Evolutionary conservation across 352 stramenopile species (phyloP).

Genomic region (Phytophthora melonis): DNA sequence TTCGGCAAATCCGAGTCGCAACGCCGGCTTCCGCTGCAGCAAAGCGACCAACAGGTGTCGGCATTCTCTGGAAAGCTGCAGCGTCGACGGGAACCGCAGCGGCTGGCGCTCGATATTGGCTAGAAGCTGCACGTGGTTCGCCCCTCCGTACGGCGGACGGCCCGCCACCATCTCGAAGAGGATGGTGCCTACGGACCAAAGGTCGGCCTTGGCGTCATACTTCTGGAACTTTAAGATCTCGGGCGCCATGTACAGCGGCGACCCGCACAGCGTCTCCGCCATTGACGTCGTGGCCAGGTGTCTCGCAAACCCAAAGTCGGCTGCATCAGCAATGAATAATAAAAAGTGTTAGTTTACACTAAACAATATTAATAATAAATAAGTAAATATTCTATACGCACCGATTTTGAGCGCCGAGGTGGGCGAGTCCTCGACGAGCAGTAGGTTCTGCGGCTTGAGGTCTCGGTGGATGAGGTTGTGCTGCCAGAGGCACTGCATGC

Average conservation of each 20-base stretch:
- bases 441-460: slow-evolving; percentile 97
- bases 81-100: slow-evolving; percentile 85
- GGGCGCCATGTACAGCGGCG: slow-evolving; percentile 97
- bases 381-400: slow-evolving; percentile 13
- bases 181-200: slow-evolving; percentile 97
- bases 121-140: slow-evolving; percentile 95
- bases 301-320: slow-evolving; percentile 97
- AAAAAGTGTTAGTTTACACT: slow-evolving; percentile 1
- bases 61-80: slow-evolving; percentile 86
- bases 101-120: slow-evolving; percentile 94
- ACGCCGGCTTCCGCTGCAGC: slow-evolving; percentile 88
- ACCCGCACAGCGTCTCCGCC: slow-evolving; percentile 96
- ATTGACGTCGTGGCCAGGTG: slow-evolving; percentile 93
- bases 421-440: slow-evolving; percentile 82
- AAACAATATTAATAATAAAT: slow-evolving; percentile 13
- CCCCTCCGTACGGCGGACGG: slow-evolving; percentile 93
- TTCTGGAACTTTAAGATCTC: slow-evolving; percentile 96
- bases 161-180: slow-evolving; percentile 97
- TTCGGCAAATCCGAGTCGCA: slow-evolving; percentile 90
- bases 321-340: slow-evolving; percentile 39
- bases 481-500: slow-evolving; percentile 79
- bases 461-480: slow-evolving; percentile 91
- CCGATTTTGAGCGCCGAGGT: slow-evolving; percentile 74
- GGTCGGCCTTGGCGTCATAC: slow-evolving; percentile 97
- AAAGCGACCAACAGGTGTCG: slow-evolving; percentile 80